Conservation (phyloP, 2,329 filamentous ascomycete species). For the Alternaria metachromatica region DNA sequence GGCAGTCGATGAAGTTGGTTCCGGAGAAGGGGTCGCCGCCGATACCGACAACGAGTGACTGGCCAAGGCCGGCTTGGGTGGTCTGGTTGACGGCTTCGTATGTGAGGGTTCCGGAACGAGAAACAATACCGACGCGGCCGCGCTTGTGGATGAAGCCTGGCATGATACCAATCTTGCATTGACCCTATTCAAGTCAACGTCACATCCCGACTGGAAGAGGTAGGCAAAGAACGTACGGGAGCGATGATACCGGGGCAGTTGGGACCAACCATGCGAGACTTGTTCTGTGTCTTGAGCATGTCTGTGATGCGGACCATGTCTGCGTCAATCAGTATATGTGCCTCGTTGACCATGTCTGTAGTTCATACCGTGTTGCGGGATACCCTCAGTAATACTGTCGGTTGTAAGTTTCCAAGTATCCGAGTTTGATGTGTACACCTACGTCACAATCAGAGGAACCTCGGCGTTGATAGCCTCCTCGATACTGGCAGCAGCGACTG, state of each 20-base stretch:
- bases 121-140: constrained; percentile 97
- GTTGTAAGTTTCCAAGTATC: constrained; percentile 34
- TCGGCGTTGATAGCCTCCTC: constrained; percentile 95
- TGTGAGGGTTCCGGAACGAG: constrained; percentile 94
- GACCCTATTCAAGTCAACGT: constrained; percentile 63
- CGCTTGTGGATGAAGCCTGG: constrained; percentile 99
- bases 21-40: constrained; percentile 98
- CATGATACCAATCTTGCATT: constrained; percentile 99
- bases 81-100: constrained; percentile 99
- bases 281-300: constrained; percentile 96
- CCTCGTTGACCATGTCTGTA: too few relatives aligned
- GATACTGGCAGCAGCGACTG: constrained; percentile 90
- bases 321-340: constrained; percentile 48
- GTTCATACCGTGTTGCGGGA: constrained; percentile 86
- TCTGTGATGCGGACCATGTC: constrained; percentile 99
- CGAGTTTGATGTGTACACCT: constrained; percentile 30
- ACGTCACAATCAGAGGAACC: constrained; percentile 92
- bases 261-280: constrained; percentile 94
- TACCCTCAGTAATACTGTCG: constrained; percentile 86
- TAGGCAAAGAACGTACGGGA: constrained; percentile 55
- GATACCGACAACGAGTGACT: constrained; percentile 97
- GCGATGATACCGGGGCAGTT: constrained; percentile 99
- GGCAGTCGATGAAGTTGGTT: constrained; percentile 99
- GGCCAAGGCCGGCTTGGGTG: constrained; percentile 92
- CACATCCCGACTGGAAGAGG: not conserved